Evolutionary conservation across 2,329 filamentous ascomycete genomes (phyloP).

Genomic region (Cercospora janseana): DNA sequence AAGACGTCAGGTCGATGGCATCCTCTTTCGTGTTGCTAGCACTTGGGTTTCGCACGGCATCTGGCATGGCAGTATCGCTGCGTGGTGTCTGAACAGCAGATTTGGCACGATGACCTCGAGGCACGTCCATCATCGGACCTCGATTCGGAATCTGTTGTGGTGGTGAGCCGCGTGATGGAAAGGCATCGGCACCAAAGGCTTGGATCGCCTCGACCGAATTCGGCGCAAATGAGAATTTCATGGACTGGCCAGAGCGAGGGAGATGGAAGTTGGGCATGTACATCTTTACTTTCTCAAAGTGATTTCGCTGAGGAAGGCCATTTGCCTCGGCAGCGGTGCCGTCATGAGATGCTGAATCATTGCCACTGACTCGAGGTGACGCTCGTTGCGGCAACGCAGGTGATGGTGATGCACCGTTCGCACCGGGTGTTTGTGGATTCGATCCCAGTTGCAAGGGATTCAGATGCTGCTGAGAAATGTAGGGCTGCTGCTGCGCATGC

Average conservation of each 20-base stretch:
- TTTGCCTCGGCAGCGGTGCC: constrained; percentile 1
- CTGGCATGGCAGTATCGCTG: constrained; percentile 5
- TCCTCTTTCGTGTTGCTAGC: constrained; percentile 13
- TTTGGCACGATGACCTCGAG: neutral
- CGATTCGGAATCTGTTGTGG: constrained; percentile 21
- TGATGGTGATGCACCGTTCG: constrained; percentile 13
- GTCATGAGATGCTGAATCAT: neutral
- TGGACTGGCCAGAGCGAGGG: constrained; percentile 30
- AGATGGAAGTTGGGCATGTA: constrained; percentile 28
- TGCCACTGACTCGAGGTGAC: constrained; percentile 5
- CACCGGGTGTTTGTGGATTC: constrained; percentile 16
- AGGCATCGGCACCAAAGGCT: constrained; percentile 27
- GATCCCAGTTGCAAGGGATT: constrained; percentile 26
- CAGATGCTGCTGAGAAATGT: constrained; percentile 27
- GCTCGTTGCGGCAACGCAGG: constrained; percentile 7
- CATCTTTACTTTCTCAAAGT: constrained; percentile 26
- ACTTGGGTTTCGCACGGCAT: constrained; percentile 11
- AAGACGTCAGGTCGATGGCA: constrained; percentile 19
- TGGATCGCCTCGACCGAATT: constrained; percentile 23
- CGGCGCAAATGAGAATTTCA: constrained; percentile 35
- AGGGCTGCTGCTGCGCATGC: constrained; percentile 26
- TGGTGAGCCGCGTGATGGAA: constrained; percentile 19
- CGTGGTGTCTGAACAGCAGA: neutral
- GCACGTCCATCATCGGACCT: constrained; percentile 25
- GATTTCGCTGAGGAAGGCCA: constrained; percentile 17